Base-by-base conservation (phyloP, 192 early-diverging fungal genomes). In the Chytriomyces sp. region DNA sequence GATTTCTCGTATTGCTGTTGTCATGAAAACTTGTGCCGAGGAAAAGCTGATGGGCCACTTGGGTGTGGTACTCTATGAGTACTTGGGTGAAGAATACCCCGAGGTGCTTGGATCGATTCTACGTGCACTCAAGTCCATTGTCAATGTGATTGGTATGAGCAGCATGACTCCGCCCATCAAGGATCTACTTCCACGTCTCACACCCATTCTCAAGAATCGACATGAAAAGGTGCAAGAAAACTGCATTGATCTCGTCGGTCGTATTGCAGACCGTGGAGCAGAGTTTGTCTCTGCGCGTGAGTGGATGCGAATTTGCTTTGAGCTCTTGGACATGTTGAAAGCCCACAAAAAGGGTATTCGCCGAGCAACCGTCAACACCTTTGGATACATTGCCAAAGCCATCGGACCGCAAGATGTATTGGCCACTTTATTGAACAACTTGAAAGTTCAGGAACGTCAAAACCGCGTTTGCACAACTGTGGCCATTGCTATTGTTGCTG, bases 261-360 rank as follows among this genome's bases (percentile, higher is more conserved):
- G 96, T 78, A 98, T 99, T 75, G 98, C 98, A 10, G 98, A 99
- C 81, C 93, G 98, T 79, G 98, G 94, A 59, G 94, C 98, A 16
- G 97, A 98, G 80, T 94, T 91, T 83, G 98, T 99, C 18, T 91
- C 91, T 63, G 93, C 98, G 5, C 89, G 97, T 78, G 98, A 99
- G 85, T 99, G 98, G 98, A 99, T 99, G 98, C 93, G 98, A 53
- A 95, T 96, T 79, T 99, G 98, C 79, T 99, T 99, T 77, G 96
- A 97, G 84, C 85, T 99, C 47, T 88, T 99, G 50, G 98, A 99
- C 80, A 90, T 98, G 84, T 86, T 99, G 67, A 97, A 97, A 73
- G 96, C 98, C 0, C 95, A 96, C 84, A 93, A 94, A 72, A 98
- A 95, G 82, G 93, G 93, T 48, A 98, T 98, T 78, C 92, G 97